Percentiles rank a stretch among this genome's conserved stretches.
Conservation (phyloP, 2,329 filamentous ascomycete species). For the Aspergillus sojae region DNA sequence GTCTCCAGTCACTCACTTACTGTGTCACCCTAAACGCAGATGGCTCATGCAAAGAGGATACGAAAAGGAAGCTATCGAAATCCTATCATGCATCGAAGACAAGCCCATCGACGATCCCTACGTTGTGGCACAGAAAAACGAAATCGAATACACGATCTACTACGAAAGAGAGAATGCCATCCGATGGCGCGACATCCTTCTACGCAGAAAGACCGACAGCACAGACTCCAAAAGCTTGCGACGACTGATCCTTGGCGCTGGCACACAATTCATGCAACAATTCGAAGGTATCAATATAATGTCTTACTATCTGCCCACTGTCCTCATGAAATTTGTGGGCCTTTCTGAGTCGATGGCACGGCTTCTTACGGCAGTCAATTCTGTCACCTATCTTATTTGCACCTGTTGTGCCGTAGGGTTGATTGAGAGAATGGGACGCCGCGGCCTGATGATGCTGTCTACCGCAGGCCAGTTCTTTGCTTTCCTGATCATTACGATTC, state of each 20-base stretch:
- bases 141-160: too few species aligned
- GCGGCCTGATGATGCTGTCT: constrained; percentile 60
- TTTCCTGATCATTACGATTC: constrained; percentile 55
- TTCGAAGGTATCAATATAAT: constrained; percentile 44
- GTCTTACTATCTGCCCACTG: constrained; percentile 59
- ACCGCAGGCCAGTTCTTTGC: constrained; percentile 54
- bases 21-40: too few species aligned
- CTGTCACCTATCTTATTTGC: constrained; percentile 53
- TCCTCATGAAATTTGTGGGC: constrained; percentile 48
- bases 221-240: constrained; percentile 48
- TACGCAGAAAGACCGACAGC: constrained; percentile 33
- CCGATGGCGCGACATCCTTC: too few species aligned
- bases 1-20: too few species aligned
- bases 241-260: constrained; percentile 55
- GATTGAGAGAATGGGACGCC: constrained; percentile 56
- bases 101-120: too few species aligned
- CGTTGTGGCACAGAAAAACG: too few species aligned
- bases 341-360: constrained; percentile 52
- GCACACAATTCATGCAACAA: constrained; percentile 58
- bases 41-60: constrained; percentile 49
- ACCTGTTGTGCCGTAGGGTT: constrained; percentile 50
- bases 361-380: constrained; percentile 59
- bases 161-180: too few species aligned
- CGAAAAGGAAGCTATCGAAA: constrained; percentile 38
- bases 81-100: too few species aligned